Conservation (phyloP, 179 eudicot genomes). For the Vitellaria paradoxa region DNA sequence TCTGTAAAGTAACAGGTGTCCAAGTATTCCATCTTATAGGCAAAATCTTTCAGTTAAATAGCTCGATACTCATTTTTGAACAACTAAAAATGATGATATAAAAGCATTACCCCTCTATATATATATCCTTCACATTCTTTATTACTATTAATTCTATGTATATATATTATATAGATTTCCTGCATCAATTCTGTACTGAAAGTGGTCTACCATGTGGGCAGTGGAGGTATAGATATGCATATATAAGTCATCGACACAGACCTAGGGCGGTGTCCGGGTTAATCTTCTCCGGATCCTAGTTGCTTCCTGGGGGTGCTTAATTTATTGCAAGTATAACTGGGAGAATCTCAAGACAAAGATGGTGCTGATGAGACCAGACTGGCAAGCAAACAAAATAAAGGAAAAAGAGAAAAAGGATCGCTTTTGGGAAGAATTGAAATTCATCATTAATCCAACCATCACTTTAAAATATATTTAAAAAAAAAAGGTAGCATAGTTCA, state of each 20-base stretch:
- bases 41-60: too few relatives aligned
- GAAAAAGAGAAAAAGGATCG: background rate
- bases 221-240: too few relatives aligned
- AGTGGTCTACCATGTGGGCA: constrained; percentile 11
- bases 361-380: constrained; percentile 10
- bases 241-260: too few relatives aligned
- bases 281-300: background rate
- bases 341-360: constrained; percentile 21
- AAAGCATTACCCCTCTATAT: too few relatives aligned
- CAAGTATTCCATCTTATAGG: too few relatives aligned
- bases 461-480: background rate
- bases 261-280: too few relatives aligned
- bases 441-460: constrained; percentile 12
- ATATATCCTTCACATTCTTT: too few relatives aligned
- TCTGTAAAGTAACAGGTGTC: too few relatives aligned
- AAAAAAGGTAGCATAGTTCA: background rate
- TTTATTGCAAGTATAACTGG: background rate
- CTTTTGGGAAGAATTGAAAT: background rate
- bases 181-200: background rate
- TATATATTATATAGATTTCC: background rate
- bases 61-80: too few relatives aligned
- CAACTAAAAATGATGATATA: too few relatives aligned
- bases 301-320: background rate
- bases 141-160: too few relatives aligned
- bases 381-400: background rate